These are phyloP conservation scores for Podospora pseudocomata DNA, from an alignment of 495 filamentous ascomycete genomes.

Conservation along the genomic window DNA sequence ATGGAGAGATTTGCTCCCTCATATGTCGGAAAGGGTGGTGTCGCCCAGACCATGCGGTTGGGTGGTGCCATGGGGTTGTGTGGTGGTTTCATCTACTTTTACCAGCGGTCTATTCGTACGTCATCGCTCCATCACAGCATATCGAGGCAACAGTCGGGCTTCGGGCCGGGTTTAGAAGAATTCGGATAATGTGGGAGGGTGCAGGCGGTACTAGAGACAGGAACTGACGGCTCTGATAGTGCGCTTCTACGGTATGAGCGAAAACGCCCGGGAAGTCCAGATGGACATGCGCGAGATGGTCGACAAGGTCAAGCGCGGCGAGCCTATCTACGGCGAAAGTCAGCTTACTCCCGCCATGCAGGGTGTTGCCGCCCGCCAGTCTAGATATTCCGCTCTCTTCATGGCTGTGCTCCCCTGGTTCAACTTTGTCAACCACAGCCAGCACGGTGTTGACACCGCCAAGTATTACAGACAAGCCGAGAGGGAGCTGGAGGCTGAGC, in stretches of 20 bases:
- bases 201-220: not conserved
- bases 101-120: conserved; percentile 62
- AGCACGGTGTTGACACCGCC: conserved; percentile 95
- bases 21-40: conserved; percentile 71
- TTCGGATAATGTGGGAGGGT: not conserved
- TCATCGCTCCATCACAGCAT: conserved; percentile 17
- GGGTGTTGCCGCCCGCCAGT: conserved; percentile 88
- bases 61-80: conserved; percentile 62
- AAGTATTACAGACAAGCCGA: conserved; percentile 99
- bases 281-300: conserved; percentile 99
- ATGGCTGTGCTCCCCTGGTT: conserved; percentile 86
- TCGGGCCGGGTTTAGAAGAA: not conserved
- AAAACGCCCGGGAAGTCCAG: conserved; percentile 86
- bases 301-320: conserved; percentile 81
- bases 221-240: conserved; percentile 39
- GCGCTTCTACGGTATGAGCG: conserved; percentile 90
- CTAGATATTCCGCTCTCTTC: conserved; percentile 80
- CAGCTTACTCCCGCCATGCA: conserved; percentile 79
- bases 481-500: conserved; percentile 81
- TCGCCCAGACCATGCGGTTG: conserved; percentile 78
- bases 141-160: not conserved
- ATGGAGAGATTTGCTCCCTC: conserved; percentile 84
- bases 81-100: conserved; percentile 76
- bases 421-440: conserved; percentile 95
- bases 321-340: conserved; percentile 85